These are phyloP conservation scores for Magnaporthiopsis poae DNA, from an alignment of 2,329 filamentous ascomycete genomes.

Conservation along the genomic window DNA sequence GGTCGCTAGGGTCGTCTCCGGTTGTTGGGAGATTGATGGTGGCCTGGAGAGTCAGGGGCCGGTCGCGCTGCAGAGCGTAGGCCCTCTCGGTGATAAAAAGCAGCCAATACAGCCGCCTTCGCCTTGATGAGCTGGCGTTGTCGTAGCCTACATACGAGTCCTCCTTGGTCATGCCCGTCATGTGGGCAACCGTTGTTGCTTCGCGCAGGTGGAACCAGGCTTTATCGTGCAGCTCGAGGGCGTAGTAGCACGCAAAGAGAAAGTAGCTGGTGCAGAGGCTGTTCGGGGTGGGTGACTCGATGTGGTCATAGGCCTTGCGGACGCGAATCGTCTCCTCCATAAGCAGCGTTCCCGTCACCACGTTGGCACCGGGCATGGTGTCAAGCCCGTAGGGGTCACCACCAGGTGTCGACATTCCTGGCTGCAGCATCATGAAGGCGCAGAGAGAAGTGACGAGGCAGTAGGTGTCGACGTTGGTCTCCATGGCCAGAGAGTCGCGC, in stretches of 20 bases:
- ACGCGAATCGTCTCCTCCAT: constrained; percentile 59
- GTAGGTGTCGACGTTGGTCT: constrained; percentile 53
- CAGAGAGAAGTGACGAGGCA: constrained; percentile 55
- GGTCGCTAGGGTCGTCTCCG: constrained; percentile 50
- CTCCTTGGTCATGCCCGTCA: constrained; percentile 52
- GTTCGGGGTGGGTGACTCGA: constrained; percentile 45
- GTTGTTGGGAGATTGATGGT: constrained; percentile 57
- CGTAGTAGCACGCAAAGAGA: constrained; percentile 62
- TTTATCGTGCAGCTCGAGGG: constrained; percentile 61
- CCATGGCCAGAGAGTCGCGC: constrained; percentile 48
- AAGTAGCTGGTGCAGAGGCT: constrained; percentile 68
- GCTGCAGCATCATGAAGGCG: constrained; percentile 60
- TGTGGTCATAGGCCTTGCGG: constrained; percentile 52
- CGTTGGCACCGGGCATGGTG: constrained; percentile 47
- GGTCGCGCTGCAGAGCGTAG: constrained; percentile 61
- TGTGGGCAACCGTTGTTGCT: constrained; percentile 59
- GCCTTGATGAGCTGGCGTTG: constrained; percentile 49
- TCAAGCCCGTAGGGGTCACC: constrained; percentile 48
- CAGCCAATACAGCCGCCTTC: constrained; percentile 63
- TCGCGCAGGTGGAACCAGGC: constrained; percentile 75
- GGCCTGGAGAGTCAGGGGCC: constrained; percentile 60
- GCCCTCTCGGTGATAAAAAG: constrained; percentile 62
- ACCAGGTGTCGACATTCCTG: constrained; percentile 52
- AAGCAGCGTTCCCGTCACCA: constrained; percentile 55
- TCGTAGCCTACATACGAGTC: constrained; percentile 52